These are phyloP conservation scores for Tagetes erecta DNA, from an alignment of 129 eudicot genomes.

Conservation along the genomic window DNA sequence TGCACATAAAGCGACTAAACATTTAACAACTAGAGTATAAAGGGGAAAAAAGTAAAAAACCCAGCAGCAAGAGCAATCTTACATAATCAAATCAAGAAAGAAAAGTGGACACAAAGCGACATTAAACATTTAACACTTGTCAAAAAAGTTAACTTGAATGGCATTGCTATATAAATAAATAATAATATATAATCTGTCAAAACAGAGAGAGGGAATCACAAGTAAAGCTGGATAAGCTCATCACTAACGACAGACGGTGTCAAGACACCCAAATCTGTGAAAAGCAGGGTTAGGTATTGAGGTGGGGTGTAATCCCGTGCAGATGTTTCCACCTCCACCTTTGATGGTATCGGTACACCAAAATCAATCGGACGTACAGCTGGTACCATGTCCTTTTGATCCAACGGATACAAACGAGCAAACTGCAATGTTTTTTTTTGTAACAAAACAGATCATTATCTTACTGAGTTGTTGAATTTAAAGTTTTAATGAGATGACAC, in stretches of 20 bases:
- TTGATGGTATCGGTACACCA: conserved; percentile 92
- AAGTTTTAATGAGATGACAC: not conserved
- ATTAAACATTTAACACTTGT: not conserved
- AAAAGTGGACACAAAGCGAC: not conserved
- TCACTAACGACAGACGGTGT: conserved; percentile 95
- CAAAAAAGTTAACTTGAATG: not conserved
- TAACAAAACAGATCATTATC: not conserved
- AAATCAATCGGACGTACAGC: conserved; percentile 87
- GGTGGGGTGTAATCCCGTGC: conserved; percentile 98
- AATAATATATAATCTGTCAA: not conserved
- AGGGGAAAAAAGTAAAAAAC: too few relatives aligned
- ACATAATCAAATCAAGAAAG: not conserved
- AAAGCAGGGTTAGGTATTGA: conserved; percentile 79
- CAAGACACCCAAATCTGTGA: conserved; percentile 89
- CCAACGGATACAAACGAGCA: conserved; percentile 91
- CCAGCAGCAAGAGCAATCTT: not conserved
- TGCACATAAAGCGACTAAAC: too few relatives aligned
- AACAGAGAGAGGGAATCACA: conserved; percentile 16
- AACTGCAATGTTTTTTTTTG: conserved; percentile 48
- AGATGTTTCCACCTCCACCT: conserved; percentile 89
- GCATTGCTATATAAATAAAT: not conserved
- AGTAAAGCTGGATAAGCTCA: conserved; percentile 87
- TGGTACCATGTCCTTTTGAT: conserved; percentile 97
- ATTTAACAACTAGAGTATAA: too few relatives aligned
- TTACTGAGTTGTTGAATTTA: not conserved